Evolutionary conservation across 108 stramenopile species (phyloP).

Genomic region (Fragilaria radians): DNA sequence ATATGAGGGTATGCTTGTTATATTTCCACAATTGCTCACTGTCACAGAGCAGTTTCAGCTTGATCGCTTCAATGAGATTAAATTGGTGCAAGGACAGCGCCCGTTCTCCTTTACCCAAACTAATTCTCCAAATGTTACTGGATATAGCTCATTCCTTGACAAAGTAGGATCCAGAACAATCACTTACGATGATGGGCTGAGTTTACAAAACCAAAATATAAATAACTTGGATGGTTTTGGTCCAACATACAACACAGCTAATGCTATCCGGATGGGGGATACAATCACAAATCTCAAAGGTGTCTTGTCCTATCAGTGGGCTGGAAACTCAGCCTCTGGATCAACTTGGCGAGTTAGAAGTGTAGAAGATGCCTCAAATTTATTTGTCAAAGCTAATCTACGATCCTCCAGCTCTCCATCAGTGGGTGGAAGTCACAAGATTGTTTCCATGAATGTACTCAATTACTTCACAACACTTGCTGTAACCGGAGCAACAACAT

Average conservation of each 20-base stretch:
- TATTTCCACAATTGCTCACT: background rate
- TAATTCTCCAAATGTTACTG: slow-evolving; percentile 16
- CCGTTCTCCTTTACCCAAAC: slow-evolving; percentile 16
- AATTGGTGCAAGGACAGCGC: slow-evolving; percentile 5
- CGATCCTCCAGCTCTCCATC: slow-evolving; percentile 14
- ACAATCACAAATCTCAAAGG: slow-evolving; percentile 15
- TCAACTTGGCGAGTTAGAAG: slow-evolving; percentile 16
- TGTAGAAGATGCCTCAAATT: slow-evolving; percentile 5
- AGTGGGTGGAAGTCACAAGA: slow-evolving; percentile 1
- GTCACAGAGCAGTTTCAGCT: slow-evolving; percentile 24
- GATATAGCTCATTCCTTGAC: slow-evolving; percentile 8
- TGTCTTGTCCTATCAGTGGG: slow-evolving; percentile 15
- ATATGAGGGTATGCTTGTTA: slow-evolving; percentile 28
- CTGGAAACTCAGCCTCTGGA: slow-evolving; percentile 4
- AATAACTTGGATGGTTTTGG: slow-evolving; percentile 13
- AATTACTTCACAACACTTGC: slow-evolving; percentile 36
- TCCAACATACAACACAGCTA: slow-evolving; percentile 8
- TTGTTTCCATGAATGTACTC: slow-evolving; percentile 24
- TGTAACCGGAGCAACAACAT: slow-evolving; percentile 6
- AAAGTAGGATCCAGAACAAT: slow-evolving; percentile 8
- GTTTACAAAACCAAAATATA: background rate
- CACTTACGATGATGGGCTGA: slow-evolving; percentile 20
- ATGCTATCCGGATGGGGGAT: slow-evolving; percentile 20
- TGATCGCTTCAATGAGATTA: slow-evolving; percentile 22
- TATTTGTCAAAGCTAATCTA: slow-evolving; percentile 13